Conservation (phyloP, 306 rosid genomes). For the Vachellia collinsii region DNA sequence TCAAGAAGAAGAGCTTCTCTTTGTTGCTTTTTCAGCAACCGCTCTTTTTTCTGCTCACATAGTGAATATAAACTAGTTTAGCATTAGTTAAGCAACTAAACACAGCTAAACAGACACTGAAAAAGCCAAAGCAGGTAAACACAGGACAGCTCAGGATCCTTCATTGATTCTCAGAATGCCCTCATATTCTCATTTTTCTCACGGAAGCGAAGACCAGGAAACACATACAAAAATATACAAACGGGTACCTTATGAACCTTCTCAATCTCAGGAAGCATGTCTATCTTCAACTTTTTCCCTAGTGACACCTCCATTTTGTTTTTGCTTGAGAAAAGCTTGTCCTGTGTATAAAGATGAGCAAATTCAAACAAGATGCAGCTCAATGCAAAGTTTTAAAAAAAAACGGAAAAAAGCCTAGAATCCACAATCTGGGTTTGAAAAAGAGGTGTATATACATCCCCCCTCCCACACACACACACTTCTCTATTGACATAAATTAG, state of each 20-base stretch:
- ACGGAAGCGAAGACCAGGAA: conserved; percentile 17
- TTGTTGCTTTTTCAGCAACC: conserved; percentile 83
- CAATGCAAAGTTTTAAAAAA: neutral
- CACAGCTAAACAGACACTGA: conserved; percentile 7
- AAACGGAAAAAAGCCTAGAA: neutral
- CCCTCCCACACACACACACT: neutral
- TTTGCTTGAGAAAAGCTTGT: conserved; percentile 83
- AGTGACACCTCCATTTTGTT: conserved; percentile 78
- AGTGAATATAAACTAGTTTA: conserved; percentile 30
- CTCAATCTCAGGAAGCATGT: conserved; percentile 96
- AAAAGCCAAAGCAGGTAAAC: conserved; percentile 5
- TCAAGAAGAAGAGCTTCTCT: conserved; percentile 97
- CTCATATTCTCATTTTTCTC: conserved; percentile 24
- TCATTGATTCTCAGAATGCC: neutral
- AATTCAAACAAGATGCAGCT: conserved; percentile 43
- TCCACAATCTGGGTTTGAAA: neutral
- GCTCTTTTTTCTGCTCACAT: conserved; percentile 81
- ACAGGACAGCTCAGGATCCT: neutral
- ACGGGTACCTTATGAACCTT: conserved; percentile 83
- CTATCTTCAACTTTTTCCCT: conserved; percentile 85
- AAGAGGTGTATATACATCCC: neutral
- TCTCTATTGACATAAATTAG: neutral
- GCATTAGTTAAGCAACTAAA: conserved; percentile 21
- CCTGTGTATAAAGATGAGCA: conserved; percentile 53
- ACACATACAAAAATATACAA: neutral